A percentile compares a stretch with the other conserved stretches of the same genome.
phyloP scores from a whole-genome alignment of 768 basidiomycete genomes.

The Termitomyces sp. region DNA sequence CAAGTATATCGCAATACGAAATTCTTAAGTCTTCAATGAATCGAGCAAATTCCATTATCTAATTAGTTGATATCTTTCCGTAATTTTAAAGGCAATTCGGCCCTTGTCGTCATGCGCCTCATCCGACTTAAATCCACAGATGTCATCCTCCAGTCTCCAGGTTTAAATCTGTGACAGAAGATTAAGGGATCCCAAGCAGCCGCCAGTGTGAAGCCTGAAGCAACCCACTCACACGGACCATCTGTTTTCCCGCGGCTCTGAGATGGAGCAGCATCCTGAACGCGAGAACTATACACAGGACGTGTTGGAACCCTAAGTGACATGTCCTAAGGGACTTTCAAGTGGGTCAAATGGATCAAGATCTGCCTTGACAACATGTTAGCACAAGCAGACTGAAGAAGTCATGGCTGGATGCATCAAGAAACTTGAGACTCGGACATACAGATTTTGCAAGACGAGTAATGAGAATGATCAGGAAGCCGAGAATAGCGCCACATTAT shows the following conservation, averaged over 20 bases:
- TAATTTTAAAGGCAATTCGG: neutral
- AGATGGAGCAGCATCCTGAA: conserved; percentile 5
- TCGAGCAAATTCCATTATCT: neutral
- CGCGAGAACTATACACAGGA: neutral
- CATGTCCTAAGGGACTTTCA: neutral
- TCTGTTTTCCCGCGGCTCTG: neutral
- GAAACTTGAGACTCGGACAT: neutral
- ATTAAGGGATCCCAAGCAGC: neutral
- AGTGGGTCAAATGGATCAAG: neutral
- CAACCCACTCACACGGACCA: neutral
- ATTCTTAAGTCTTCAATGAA: neutral
- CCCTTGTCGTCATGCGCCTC: neutral
- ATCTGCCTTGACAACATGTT: neutral
- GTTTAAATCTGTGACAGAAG: neutral
- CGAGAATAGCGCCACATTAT: neutral
- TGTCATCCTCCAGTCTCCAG: neutral
- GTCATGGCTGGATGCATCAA: neutral
- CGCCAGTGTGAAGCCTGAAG: neutral
- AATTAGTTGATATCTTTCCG: neutral
- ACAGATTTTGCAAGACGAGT: neutral
- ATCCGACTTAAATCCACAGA: neutral
- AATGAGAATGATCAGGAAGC: conserved; percentile 1
- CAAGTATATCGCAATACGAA: neutral
- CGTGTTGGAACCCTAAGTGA: neutral
- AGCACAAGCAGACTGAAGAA: neutral